A percentile compares a stretch with the other conserved stretches of the same genome.
Conservation (phyloP, 371 early-diverging fungal species). For the Coemansia sp. region DNA sequence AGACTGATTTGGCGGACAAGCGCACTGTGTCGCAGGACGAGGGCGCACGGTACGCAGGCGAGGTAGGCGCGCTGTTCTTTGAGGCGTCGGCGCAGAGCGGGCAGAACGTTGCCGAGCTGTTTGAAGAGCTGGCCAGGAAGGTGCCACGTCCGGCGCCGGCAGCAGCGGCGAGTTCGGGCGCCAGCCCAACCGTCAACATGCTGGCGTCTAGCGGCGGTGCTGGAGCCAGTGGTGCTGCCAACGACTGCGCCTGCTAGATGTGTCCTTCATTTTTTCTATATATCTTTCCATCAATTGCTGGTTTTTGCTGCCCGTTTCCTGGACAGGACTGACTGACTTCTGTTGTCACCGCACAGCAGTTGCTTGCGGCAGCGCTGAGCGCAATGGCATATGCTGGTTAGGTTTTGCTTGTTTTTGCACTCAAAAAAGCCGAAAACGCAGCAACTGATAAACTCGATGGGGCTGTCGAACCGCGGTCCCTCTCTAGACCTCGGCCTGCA, state of each 20-base stretch:
- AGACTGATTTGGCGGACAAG: slow-evolving; percentile 80
- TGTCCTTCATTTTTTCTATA: slow-evolving; percentile 6
- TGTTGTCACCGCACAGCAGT: too few species aligned
- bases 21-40: slow-evolving; percentile 76
- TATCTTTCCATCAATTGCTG: too few species aligned
- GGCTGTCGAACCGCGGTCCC: too few species aligned
- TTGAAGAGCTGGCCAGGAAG: slow-evolving; percentile 78
- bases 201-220: slow-evolving; percentile 16
- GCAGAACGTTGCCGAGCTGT: slow-evolving; percentile 81
- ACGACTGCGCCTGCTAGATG: slow-evolving; percentile 43
- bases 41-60: slow-evolving; percentile 87
- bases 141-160: slow-evolving; percentile 22
- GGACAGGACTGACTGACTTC: too few species aligned
- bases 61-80: slow-evolving; percentile 82
- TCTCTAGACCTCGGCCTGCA: slow-evolving; percentile 75
- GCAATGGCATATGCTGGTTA: too few species aligned
- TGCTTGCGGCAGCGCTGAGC: too few species aligned
- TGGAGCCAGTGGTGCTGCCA: background rate
- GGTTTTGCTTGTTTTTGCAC: too few species aligned
- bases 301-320: too few species aligned
- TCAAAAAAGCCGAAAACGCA: too few species aligned
- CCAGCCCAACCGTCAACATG: slow-evolving; percentile 21
- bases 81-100: slow-evolving; percentile 95
- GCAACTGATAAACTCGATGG: too few species aligned
- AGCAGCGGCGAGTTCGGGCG: slow-evolving; percentile 1